Evolutionary conservation across 305 asterid genomes (phyloP).

Genomic region (Petunia hybrid): DNA sequence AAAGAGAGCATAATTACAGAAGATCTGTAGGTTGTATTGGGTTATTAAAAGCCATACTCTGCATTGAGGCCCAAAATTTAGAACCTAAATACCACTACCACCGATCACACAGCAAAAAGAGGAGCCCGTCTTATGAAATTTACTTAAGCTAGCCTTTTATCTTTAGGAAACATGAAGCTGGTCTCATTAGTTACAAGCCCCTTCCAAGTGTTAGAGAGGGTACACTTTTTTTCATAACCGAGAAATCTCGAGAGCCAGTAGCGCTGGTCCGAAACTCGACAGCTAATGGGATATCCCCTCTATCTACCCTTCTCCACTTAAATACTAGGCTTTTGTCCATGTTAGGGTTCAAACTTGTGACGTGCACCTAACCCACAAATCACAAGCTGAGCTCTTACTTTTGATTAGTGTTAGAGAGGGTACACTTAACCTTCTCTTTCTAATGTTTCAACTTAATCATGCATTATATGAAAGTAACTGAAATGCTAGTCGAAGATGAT

Average conservation of each 20-base stretch:
- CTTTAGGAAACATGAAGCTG: neutral
- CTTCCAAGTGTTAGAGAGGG: no score
- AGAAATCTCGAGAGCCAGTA: no score
- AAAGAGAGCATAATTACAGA: neutral
- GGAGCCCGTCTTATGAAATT: neutral
- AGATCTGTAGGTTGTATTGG: conserved; percentile 1
- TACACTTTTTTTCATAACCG: no score
- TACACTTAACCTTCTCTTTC: neutral
- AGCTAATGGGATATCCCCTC: no score
- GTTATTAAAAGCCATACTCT: neutral
- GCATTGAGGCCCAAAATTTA: neutral
- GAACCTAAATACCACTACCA: neutral
- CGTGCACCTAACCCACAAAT: no score
- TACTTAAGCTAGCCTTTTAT: neutral
- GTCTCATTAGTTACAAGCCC: neutral
- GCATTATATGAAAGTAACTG: neutral
- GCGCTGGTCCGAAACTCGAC: no score
- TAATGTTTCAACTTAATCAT: neutral
- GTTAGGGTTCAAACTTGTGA: no score
- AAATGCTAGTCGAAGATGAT: neutral
- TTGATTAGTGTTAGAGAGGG: no score
- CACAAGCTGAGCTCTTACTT: no score
- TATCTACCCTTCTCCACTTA: no score
- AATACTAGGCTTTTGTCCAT: no score
- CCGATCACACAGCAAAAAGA: neutral